These are phyloP conservation scores for Pezicula radicicola DNA, from an alignment of 2,329 filamentous ascomycete genomes.

Conservation along the genomic window DNA sequence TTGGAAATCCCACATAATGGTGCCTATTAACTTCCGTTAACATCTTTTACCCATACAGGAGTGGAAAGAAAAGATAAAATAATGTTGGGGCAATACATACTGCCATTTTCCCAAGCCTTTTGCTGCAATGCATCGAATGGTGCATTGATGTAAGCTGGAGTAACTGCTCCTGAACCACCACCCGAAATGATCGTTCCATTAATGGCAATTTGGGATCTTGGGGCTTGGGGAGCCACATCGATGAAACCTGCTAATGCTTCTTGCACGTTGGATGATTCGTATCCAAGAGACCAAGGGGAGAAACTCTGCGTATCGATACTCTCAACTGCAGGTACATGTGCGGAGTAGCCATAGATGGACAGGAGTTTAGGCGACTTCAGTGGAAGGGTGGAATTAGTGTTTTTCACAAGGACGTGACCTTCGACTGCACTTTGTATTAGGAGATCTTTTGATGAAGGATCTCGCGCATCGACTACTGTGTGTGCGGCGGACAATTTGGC, in stretches of 20 bases:
- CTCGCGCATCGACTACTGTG: slow-evolving; percentile 48
- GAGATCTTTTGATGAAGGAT: slow-evolving; percentile 42
- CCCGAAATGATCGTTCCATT: slow-evolving; percentile 44
- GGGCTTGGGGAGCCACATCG: neutral
- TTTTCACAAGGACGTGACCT: slow-evolving; percentile 63
- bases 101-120: slow-evolving; percentile 49
- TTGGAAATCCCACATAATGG: slow-evolving; percentile 55
- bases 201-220: slow-evolving; percentile 32
- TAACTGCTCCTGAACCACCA: slow-evolving; percentile 44
- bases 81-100: slow-evolving; percentile 25
- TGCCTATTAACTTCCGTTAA: too few species aligned
- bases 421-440: slow-evolving; percentile 55
- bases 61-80: too few species aligned
- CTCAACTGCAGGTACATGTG: slow-evolving; percentile 2
- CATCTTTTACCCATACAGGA: too few species aligned
- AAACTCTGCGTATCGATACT: neutral
- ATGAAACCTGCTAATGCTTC: neutral
- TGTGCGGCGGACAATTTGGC: slow-evolving; percentile 45
- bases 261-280: neutral
- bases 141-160: slow-evolving; percentile 43
- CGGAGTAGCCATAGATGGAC: slow-evolving; percentile 58
- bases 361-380: slow-evolving; percentile 45
- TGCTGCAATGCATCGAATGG: slow-evolving; percentile 53
- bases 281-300: neutral
- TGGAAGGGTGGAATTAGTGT: slow-evolving; percentile 51